Conservation (phyloP, 805 yeast genomes). For the Starmerella floris region DNA sequence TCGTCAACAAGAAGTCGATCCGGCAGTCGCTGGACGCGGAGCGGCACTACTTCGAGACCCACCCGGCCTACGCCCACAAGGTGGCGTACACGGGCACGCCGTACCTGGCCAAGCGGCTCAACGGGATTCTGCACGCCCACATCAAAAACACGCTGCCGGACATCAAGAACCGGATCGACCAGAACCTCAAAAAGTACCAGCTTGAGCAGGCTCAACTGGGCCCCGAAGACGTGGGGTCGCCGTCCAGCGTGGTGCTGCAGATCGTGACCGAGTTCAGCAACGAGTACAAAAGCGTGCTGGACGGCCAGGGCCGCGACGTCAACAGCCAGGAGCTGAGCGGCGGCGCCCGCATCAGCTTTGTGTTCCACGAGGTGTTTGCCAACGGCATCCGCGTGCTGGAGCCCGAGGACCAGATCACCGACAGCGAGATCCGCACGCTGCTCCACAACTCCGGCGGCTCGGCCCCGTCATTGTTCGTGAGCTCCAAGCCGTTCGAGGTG, state of each 20-base stretch:
- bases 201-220: slow-evolving; percentile 66
- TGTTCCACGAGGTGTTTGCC: slow-evolving; percentile 90
- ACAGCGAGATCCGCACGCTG: slow-evolving; percentile 89
- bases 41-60: slow-evolving; percentile 66
- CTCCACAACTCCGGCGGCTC: slow-evolving; percentile 95
- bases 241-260: slow-evolving; percentile 77
- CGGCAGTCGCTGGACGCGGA: slow-evolving; percentile 79
- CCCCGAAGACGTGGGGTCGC: slow-evolving; percentile 65
- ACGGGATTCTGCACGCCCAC: slow-evolving; percentile 78
- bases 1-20: slow-evolving; percentile 74
- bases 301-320: slow-evolving; percentile 87
- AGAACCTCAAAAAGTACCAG: slow-evolving; percentile 72
- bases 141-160: slow-evolving; percentile 84
- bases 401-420: slow-evolving; percentile 92
- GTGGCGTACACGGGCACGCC: slow-evolving; percentile 96
- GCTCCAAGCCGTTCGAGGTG: slow-evolving; percentile 93
- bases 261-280: slow-evolving; percentile 89
- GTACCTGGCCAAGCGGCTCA: slow-evolving; percentile 82
- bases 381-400: slow-evolving; percentile 86
- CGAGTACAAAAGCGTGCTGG: slow-evolving; percentile 80
- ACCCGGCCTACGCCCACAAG: slow-evolving; percentile 77
- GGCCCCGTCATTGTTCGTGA: slow-evolving; percentile 90
- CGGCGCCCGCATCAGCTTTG: slow-evolving; percentile 95
- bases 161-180: slow-evolving; percentile 79
- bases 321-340: slow-evolving; percentile 86